These are phyloP conservation scores for Linum usitatissimum DNA, from an alignment of 345 rosid genomes.

Conservation along the genomic window DNA sequence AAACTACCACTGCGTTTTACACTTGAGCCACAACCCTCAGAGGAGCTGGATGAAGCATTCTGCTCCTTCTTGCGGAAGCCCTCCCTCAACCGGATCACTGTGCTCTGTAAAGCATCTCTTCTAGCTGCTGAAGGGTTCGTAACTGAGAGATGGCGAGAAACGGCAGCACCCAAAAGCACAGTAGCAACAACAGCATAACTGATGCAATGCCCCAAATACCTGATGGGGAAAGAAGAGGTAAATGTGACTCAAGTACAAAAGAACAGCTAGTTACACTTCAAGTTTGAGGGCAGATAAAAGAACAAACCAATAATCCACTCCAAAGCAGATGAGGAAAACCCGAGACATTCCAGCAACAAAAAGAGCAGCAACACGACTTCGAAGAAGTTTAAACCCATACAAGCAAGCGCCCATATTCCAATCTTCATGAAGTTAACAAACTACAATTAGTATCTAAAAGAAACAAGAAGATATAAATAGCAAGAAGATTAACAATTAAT, in stretches of 20 bases:
- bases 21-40: constrained; percentile 98
- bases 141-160: constrained; percentile 80
- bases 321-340: constrained; percentile 92
- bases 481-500: constrained; percentile 11
- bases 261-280: not conserved
- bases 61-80: constrained; percentile 92
- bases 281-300: constrained; percentile 10
- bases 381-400: constrained; percentile 88
- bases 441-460: constrained; percentile 12
- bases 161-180: constrained; percentile 88
- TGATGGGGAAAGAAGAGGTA: constrained; percentile 21
- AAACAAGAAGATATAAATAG: not conserved
- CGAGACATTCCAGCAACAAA: constrained; percentile 88
- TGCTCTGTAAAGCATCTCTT: constrained; percentile 90
- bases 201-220: constrained; percentile 98
- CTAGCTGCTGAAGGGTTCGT: constrained; percentile 90
- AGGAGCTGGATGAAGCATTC: constrained; percentile 86
- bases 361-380: constrained; percentile 80
- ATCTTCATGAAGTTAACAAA: constrained; percentile 39
- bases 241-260: constrained; percentile 10
- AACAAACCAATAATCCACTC: constrained; percentile 97
- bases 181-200: constrained; percentile 97
- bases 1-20: constrained; percentile 82
- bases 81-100: constrained; percentile 93
- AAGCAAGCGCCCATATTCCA: constrained; percentile 99